Conservation (phyloP, 768 basidiomycete genomes). For the Pleurotus platypus region DNA sequence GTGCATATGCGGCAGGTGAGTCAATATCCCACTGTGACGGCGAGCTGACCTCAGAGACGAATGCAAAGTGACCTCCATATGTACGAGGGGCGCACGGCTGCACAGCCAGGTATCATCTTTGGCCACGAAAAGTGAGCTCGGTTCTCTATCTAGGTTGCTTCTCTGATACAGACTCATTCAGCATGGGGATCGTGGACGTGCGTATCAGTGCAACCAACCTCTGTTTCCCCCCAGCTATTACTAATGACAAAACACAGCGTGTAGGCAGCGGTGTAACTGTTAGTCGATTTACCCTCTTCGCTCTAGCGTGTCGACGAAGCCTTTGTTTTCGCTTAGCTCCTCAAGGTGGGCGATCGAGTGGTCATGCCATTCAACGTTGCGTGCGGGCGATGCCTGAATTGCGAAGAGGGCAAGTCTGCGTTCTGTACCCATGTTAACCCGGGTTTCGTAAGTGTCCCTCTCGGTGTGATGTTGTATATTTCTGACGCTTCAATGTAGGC, state of each 20-base stretch:
- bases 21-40: not conserved
- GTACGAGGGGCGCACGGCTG: conserved; percentile 54
- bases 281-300: conserved; percentile 8
- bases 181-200: conserved; percentile 50
- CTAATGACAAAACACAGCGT: conserved; percentile 23
- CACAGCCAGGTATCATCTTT: conserved; percentile 46
- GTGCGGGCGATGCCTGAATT: conserved; percentile 55
- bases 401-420: conserved; percentile 48
- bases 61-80: conserved; percentile 44
- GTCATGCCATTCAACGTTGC: conserved; percentile 61
- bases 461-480: not conserved
- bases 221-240: no score
- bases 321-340: conserved; percentile 24
- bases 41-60: no score
- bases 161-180: conserved; percentile 11
- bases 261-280: conserved; percentile 42
- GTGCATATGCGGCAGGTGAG: conserved; percentile 48
- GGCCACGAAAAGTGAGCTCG: conserved; percentile 48
- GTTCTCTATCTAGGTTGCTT: not conserved
- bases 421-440: conserved; percentile 59
- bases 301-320: not conserved
- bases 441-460: conserved; percentile 41
- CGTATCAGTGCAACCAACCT: not conserved
- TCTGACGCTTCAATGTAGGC: conserved; percentile 23
- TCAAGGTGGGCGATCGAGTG: conserved; percentile 57